phyloP scores from a whole-genome alignment of 192 early-diverging fungal species.

The Podila epigama region DNA sequence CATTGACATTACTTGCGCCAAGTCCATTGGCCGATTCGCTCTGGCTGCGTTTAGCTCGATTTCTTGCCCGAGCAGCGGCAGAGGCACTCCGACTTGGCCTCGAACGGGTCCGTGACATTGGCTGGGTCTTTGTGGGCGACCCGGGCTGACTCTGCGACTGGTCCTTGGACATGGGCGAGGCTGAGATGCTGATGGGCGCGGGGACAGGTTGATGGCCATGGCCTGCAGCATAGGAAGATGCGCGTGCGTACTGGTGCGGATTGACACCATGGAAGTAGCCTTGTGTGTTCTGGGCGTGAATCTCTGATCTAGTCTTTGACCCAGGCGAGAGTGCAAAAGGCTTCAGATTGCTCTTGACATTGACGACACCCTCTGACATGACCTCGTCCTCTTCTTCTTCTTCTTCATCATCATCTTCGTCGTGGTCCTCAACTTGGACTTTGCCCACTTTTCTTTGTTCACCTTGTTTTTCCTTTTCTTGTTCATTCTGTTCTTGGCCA shows the following conservation, averaged over 20 bases:
- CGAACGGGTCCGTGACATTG: neutral
- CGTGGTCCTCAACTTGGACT: neutral
- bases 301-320: neutral
- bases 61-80: no score
- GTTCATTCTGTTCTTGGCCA: neutral
- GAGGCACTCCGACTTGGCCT: neutral
- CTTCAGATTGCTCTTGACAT: constrained; percentile 17
- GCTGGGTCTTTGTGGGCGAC: neutral
- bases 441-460: no score
- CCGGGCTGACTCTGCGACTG: neutral
- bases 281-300: no score
- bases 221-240: neutral
- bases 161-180: constrained; percentile 21
- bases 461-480: neutral
- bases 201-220: constrained; percentile 1
- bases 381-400: constrained; percentile 44
- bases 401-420: constrained; percentile 14
- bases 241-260: neutral
- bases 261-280: neutral
- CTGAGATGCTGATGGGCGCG: constrained; percentile 20
- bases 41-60: constrained; percentile 26
- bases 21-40: constrained; percentile 3
- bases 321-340: constrained; percentile 11
- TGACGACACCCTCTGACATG: constrained; percentile 46
- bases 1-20: neutral